Evolutionary conservation across 345 rosid species (phyloP).

Genomic region (Corymbia maculata): DNA sequence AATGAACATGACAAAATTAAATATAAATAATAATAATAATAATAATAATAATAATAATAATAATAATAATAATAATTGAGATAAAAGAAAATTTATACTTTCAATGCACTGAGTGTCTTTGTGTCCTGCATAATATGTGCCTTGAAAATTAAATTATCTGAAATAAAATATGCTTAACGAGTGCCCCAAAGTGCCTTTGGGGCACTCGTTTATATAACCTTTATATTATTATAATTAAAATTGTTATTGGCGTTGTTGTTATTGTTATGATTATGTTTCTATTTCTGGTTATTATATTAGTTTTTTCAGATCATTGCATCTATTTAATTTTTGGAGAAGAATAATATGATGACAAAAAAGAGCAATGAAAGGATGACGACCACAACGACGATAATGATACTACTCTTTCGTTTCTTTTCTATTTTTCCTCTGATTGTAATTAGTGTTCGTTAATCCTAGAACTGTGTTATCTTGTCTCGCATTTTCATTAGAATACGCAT

Average conservation of each 20-base stretch:
- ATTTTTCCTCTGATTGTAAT: not conserved
- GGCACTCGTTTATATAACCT: no score
- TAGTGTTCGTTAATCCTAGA: not conserved
- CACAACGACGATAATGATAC: not conserved
- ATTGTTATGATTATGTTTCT: no score
- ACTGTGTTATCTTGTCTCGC: not conserved
- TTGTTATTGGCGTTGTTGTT: no score
- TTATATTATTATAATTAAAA: no score
- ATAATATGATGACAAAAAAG: not conserved
- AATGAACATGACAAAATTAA: no score
- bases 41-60: no score
- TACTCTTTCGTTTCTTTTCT: not conserved
- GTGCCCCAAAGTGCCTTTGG: not conserved
- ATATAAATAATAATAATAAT: no score
- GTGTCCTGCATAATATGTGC: no score
- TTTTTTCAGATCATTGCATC: not conserved
- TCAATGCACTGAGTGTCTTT: not conserved
- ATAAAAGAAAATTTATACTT: no score
- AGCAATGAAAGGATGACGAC: not conserved
- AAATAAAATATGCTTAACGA: no score
- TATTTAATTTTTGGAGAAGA: not conserved
- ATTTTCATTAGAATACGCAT: not conserved
- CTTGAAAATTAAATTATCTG: no score
- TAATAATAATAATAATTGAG: not conserved
- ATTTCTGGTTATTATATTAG: not conserved